A percentile compares a stretch with the other conserved stretches of the same genome.
Conservation (phyloP, 805 yeast genomes). For the Starmerella tilneyi region DNA sequence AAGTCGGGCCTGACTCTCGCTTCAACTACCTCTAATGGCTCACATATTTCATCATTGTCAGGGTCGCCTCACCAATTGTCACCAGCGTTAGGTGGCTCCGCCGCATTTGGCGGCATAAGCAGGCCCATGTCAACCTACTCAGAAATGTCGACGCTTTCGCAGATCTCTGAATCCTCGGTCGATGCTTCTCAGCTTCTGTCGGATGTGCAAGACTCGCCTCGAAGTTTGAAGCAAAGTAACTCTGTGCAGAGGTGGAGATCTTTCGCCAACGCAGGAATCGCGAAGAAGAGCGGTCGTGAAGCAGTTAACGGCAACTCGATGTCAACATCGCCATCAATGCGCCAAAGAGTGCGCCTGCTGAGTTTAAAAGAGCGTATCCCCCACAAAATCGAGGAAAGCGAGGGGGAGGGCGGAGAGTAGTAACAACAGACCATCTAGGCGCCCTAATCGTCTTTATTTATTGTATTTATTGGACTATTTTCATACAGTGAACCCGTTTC, state of each 20-base stretch:
- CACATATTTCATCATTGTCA: not conserved
- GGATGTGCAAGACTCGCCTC: constrained; percentile 11
- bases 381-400: constrained; percentile 19
- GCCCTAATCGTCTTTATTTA: not conserved
- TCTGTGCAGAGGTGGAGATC: constrained; percentile 6
- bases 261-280: constrained; percentile 4
- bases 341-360: constrained; percentile 15
- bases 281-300: constrained; percentile 7
- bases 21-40: not conserved
- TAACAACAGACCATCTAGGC: not conserved
- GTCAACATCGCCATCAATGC: constrained; percentile 1
- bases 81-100: not conserved
- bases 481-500: too few relatives aligned
- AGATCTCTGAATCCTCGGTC: constrained; percentile 22
- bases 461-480: too few relatives aligned
- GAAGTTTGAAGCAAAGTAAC: not conserved
- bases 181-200: constrained; percentile 15
- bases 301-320: too few relatives aligned
- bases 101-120: too few relatives aligned
- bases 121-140: constrained; percentile 24
- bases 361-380: constrained; percentile 16
- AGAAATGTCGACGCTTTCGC: constrained; percentile 24
- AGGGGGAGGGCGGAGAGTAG: constrained; percentile 10
- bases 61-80: not conserved
- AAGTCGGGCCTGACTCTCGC: not conserved